Percentiles rank a stretch among this genome's conserved stretches.
These are phyloP conservation scores for Candida endomychidarum DNA, from an alignment of 805 yeast genomes.

Conservation along the genomic window DNA sequence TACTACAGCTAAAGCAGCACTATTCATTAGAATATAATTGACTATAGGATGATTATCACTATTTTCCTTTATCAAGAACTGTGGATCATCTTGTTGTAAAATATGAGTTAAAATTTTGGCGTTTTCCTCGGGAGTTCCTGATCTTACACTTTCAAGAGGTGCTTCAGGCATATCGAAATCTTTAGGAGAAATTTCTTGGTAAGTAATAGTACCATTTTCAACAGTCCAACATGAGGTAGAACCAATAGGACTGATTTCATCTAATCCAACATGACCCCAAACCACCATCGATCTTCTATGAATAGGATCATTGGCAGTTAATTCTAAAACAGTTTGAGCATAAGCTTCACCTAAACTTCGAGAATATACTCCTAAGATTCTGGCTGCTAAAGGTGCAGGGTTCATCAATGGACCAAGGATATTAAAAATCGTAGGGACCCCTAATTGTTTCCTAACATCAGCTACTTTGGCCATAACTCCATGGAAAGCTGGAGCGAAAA, in stretches of 20 bases:
- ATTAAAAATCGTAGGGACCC: constrained; percentile 92
- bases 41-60: constrained; percentile 56
- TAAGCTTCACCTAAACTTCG: constrained; percentile 77
- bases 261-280: constrained; percentile 89
- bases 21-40: constrained; percentile 88
- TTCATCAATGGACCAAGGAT: constrained; percentile 91
- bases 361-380: constrained; percentile 88
- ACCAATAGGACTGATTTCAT: constrained; percentile 92
- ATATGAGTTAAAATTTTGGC: constrained; percentile 56
- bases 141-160: constrained; percentile 61
- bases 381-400: constrained; percentile 77
- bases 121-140: constrained; percentile 87
- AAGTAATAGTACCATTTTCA: constrained; percentile 42
- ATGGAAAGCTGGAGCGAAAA: constrained; percentile 94
- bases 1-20: constrained; percentile 83
- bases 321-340: constrained; percentile 72
- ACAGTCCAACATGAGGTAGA: constrained; percentile 77
- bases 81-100: constrained; percentile 44
- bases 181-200: constrained; percentile 55
- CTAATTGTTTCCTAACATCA: constrained; percentile 69
- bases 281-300: constrained; percentile 75
- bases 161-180: constrained; percentile 85
- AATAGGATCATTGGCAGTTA: constrained; percentile 51
- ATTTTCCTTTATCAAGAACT: constrained; percentile 42
- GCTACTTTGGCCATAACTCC: constrained; percentile 87